These are phyloP conservation scores for Cyberlindnera suaveolens DNA, from an alignment of 805 yeast species.

Conservation along the genomic window DNA sequence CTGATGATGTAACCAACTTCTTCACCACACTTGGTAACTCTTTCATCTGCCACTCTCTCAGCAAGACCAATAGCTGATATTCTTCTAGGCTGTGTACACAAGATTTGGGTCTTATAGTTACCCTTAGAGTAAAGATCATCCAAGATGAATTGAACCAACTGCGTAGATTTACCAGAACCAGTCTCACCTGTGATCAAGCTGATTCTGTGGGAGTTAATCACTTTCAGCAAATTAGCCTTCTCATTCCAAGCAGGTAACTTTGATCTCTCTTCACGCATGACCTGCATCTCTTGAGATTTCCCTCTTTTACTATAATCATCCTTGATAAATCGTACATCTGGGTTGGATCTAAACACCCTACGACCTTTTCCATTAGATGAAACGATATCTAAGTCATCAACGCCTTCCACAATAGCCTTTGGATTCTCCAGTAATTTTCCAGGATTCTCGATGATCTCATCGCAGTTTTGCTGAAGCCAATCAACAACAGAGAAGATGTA, in stretches of 20 bases:
- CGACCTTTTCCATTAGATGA: conserved; percentile 5
- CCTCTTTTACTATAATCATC: conserved; percentile 29
- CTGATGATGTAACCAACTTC: conserved; percentile 88
- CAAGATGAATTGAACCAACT: conserved; percentile 81
- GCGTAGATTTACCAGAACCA: conserved; percentile 96
- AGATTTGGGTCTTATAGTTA: conserved; percentile 46
- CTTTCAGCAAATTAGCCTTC: conserved; percentile 44
- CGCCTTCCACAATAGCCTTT: conserved; percentile 1
- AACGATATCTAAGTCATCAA: conserved; percentile 2
- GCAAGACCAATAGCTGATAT: conserved; percentile 93
- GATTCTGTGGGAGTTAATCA: conserved; percentile 55
- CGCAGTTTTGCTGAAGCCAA: conserved; percentile 66
- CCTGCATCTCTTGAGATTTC: conserved; percentile 28
- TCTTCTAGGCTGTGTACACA: conserved; percentile 95
- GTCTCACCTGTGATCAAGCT: conserved; percentile 92
- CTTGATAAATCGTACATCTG: conserved; percentile 30
- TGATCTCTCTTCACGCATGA: conserved; percentile 41
- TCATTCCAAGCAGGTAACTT: conserved; percentile 83
- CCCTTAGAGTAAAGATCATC: conserved; percentile 52
- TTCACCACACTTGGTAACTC: conserved; percentile 50
- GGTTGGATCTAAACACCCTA: conserved; percentile 17
- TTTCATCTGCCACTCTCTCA: conserved; percentile 83
- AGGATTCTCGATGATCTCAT: conserved; percentile 59
- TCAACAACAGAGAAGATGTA: conserved; percentile 64
- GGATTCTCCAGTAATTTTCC: conserved; percentile 49